Percentiles rank a stretch among this genome's conserved stretches.
Evolutionary conservation across 371 early-diverging fungal genomes (phyloP).

Genomic region (Haplosporangium sp.): DNA sequence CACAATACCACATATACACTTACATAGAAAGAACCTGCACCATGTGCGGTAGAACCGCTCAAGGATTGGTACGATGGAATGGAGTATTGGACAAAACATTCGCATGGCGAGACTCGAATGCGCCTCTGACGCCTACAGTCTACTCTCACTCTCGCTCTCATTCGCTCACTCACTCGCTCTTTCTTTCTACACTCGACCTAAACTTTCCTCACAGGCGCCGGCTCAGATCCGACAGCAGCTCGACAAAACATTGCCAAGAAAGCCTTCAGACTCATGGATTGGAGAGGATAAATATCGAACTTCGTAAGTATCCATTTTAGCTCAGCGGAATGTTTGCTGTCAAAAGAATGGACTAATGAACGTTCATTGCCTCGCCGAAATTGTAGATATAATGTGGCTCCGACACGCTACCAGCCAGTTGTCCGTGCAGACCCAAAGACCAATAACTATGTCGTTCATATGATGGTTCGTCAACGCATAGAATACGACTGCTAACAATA

Average conservation of each 20-base stretch:
- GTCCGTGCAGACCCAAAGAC: constrained; percentile 55
- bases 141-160: not conserved
- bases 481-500: too few species aligned
- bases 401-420: constrained; percentile 67
- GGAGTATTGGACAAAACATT: not conserved
- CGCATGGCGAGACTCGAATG: not conserved
- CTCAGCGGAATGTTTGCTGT: not conserved
- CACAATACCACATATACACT: too few species aligned
- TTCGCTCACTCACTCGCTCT: too few species aligned
- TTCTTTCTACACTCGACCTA: not conserved
- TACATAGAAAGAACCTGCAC: too few species aligned
- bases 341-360: not conserved
- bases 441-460: constrained; percentile 57
- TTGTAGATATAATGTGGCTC: constrained; percentile 69
- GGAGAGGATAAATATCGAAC: constrained; percentile 58
- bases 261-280: constrained; percentile 54
- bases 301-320: constrained; percentile 27
- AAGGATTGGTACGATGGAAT: constrained; percentile 36
- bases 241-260: constrained; percentile 46
- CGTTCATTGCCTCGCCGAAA: not conserved
- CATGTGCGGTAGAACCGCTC: constrained; percentile 55
- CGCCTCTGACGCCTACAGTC: not conserved
- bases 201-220: constrained; percentile 28
- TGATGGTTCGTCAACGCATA: constrained; percentile 58
- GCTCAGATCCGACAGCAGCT: constrained; percentile 54